A percentile compares a stretch with the other conserved stretches of the same genome.
These are phyloP conservation scores for Cyanidiococcus yangmingshanensis DNA, from an alignment of 23 red algal species.

Conservation along the genomic window DNA sequence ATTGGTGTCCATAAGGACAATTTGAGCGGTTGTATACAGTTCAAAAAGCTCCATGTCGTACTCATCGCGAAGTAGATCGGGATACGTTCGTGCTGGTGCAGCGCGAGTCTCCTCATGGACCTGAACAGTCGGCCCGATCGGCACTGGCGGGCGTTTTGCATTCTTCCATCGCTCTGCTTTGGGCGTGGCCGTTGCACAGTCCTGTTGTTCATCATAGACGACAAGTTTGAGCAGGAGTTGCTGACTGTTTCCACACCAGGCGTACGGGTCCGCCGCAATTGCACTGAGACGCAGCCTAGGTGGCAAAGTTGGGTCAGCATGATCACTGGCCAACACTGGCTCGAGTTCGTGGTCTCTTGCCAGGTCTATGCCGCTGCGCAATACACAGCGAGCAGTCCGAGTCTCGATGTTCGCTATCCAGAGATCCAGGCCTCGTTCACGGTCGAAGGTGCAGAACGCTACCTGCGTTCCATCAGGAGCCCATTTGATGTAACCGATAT, in stretches of 20 bases:
- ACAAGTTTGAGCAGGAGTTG: constrained; percentile 68
- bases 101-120: constrained; percentile 32
- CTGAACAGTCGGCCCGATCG: constrained; percentile 58
- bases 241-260: constrained; percentile 57
- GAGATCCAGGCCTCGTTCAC: constrained; percentile 56
- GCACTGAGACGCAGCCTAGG: constrained; percentile 52
- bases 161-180: constrained; percentile 3
- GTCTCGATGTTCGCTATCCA: constrained; percentile 48
- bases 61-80: constrained; percentile 57
- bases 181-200: not conserved
- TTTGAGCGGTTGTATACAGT: constrained; percentile 63
- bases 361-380: not conserved
- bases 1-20: constrained; percentile 44
- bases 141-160: constrained; percentile 36
- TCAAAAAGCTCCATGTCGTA: constrained; percentile 67
- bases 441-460: constrained; percentile 68
- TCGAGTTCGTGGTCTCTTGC: not conserved
- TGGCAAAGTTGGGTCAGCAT: constrained; percentile 3
- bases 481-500: constrained; percentile 80
- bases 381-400: not conserved
- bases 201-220: constrained; percentile 25
- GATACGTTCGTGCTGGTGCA: constrained; percentile 49
- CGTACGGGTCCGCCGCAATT: constrained; percentile 53
- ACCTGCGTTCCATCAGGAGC: constrained; percentile 59
- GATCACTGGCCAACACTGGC: not conserved